phyloP scores from a whole-genome alignment of 2,329 filamentous ascomycete genomes.

The Aschersonia sp. region DNA sequence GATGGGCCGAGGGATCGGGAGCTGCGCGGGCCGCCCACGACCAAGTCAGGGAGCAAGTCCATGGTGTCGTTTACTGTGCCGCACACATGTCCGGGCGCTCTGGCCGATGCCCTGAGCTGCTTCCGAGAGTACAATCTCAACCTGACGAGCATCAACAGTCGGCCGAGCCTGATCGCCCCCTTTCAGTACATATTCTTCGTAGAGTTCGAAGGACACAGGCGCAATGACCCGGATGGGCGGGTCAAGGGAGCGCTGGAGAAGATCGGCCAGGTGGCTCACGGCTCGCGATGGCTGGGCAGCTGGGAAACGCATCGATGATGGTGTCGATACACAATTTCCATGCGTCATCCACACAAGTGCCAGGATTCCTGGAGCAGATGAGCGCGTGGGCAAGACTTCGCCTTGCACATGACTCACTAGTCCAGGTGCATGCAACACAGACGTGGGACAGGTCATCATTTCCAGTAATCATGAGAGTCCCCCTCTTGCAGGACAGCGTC shows the following conservation, averaged over 20 bases:
- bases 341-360: not conserved
- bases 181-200: slow-evolving; percentile 96
- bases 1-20: slow-evolving; percentile 11
- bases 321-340: not conserved
- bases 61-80: slow-evolving; percentile 74
- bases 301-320: slow-evolving; percentile 31
- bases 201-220: slow-evolving; percentile 58
- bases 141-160: slow-evolving; percentile 77
- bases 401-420: too few species aligned
- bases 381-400: too few species aligned
- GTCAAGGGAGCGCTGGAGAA: slow-evolving; percentile 47
- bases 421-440: too few species aligned
- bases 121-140: slow-evolving; percentile 65
- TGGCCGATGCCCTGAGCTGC: slow-evolving; percentile 66
- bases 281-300: slow-evolving; percentile 55
- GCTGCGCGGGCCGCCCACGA: slow-evolving; percentile 11
- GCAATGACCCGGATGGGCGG: slow-evolving; percentile 34
- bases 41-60: slow-evolving; percentile 40
- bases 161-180: slow-evolving; percentile 57
- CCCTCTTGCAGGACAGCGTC: too few species aligned
- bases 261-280: slow-evolving; percentile 41
- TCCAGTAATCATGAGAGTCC: too few species aligned
- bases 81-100: slow-evolving; percentile 62
- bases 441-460: too few species aligned
- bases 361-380: too few species aligned